Evolutionary conservation across 768 basidiomycete species (phyloP).

Genomic region (Tylopilus subfusipes): DNA sequence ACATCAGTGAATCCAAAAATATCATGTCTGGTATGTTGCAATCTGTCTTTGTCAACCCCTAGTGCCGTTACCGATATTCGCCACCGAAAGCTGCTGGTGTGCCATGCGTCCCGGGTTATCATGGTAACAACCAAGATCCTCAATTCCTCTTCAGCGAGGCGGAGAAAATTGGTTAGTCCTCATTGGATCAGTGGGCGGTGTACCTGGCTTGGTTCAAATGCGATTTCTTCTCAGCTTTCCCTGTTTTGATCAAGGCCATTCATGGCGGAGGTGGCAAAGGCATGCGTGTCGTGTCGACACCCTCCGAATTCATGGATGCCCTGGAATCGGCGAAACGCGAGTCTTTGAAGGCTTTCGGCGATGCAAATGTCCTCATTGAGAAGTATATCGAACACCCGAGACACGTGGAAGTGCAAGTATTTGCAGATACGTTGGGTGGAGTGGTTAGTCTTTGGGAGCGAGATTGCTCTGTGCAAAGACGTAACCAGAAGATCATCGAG

Average conservation of each 20-base stretch:
- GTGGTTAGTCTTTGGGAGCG: constrained; percentile 95
- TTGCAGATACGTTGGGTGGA: constrained; percentile 77
- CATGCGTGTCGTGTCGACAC: constrained; percentile 76
- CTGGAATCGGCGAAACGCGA: constrained; percentile 87
- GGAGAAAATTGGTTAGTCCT: constrained; percentile 55
- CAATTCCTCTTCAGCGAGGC: constrained; percentile 67
- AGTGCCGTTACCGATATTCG: constrained; percentile 2
- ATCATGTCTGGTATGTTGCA: constrained; percentile 72
- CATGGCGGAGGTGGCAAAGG: constrained; percentile 96
- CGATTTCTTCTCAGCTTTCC: constrained; percentile 57
- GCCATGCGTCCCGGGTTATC: constrained; percentile 93
- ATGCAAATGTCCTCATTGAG: constrained; percentile 83
- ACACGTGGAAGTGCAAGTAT: constrained; percentile 94
- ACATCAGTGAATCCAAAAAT: constrained; percentile 84
- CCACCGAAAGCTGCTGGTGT: constrained; percentile 69
- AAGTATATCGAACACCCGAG: constrained; percentile 83
- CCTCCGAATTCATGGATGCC: constrained; percentile 73
- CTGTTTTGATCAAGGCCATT: constrained; percentile 94
- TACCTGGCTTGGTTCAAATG: neutral
- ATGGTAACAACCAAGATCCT: constrained; percentile 77
- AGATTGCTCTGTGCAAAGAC: constrained; percentile 86
- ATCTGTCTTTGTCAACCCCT: neutral
- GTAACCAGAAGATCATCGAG: constrained; percentile 96
- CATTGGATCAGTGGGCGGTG: neutral
- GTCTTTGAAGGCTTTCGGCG: constrained; percentile 82